Conservation (phyloP, 202 grass and related monocot species). For the Saccharum hybrid region DNA sequence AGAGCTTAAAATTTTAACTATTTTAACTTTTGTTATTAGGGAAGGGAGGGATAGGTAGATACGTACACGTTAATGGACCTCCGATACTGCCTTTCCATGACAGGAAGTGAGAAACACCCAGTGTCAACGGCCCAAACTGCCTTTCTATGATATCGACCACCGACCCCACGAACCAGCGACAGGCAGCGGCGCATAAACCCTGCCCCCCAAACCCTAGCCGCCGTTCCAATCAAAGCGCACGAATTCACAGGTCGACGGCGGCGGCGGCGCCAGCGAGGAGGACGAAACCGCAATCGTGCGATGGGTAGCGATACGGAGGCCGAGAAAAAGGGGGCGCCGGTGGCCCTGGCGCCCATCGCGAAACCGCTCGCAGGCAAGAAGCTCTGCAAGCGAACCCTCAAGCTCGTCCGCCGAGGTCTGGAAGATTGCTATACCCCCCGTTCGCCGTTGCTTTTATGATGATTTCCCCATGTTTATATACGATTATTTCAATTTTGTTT, state of each 20-base stretch:
- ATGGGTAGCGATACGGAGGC: slow-evolving; percentile 90
- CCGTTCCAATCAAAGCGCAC: slow-evolving; percentile 37
- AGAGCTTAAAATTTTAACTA: too few species aligned
- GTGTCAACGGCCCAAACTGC: neutral
- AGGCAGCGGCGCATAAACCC: neutral
- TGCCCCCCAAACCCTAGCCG: slow-evolving; percentile 40
- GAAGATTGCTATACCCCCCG: neutral
- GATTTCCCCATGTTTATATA: neutral
- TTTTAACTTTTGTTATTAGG: too few species aligned
- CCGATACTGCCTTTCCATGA: too few species aligned
- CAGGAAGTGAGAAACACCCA: too few species aligned
- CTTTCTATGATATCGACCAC: neutral
- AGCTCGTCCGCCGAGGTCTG: slow-evolving; percentile 59
- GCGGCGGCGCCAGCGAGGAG: neutral
- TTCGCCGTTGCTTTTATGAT: neutral
- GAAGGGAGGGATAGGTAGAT: too few species aligned
- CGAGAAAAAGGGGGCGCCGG: slow-evolving; percentile 63
- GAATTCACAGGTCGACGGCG: slow-evolving; percentile 53
- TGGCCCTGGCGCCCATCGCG: slow-evolving; percentile 67
- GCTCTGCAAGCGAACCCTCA: slow-evolving; percentile 74
- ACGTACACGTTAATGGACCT: too few species aligned
- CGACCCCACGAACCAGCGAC: slow-evolving; percentile 12
- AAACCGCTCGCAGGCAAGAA: slow-evolving; percentile 85
- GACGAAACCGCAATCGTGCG: neutral
- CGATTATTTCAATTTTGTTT: neutral